Conservation (phyloP, 106 monocot species). For the Dendrobium huoshanense region DNA sequence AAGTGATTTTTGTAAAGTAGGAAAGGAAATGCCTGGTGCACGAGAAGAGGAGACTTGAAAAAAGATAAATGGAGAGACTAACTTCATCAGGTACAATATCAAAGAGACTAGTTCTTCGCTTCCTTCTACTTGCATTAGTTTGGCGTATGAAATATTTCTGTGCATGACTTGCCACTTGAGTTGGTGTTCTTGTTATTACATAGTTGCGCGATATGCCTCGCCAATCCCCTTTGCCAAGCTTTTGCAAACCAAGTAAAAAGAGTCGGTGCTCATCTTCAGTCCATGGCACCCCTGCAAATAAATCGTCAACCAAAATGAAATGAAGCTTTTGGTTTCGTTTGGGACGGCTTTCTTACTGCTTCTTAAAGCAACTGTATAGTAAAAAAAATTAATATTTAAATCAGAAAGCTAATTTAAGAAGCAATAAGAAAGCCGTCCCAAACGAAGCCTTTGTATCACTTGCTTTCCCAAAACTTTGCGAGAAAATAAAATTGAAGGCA, state of each 20-base stretch:
- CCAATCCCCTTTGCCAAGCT: conserved; percentile 58
- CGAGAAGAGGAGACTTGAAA: not conserved
- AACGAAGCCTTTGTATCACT: no score
- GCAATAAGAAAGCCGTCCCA: no score
- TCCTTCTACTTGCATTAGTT: conserved; percentile 30
- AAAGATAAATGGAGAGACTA: conserved; percentile 2
- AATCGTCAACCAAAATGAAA: no score
- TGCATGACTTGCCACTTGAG: conserved; percentile 55
- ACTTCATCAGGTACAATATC: conserved; percentile 43
- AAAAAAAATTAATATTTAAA: no score
- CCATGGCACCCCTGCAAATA: conserved; percentile 39
- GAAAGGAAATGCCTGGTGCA: not conserved
- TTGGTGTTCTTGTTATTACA: conserved; percentile 42
- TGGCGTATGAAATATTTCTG: conserved; percentile 54
- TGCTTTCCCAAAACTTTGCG: no score
- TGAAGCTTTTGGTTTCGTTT: no score
- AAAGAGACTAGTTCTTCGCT: conserved; percentile 42
- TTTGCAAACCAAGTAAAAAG: conserved; percentile 42
- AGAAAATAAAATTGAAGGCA: no score
- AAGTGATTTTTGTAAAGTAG: not conserved
- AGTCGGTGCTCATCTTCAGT: conserved; percentile 51
- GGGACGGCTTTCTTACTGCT: no score
- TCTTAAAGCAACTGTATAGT: no score
- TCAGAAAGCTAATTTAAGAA: no score
- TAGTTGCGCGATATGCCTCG: conserved; percentile 49